A percentile compares a stretch with the other conserved stretches of the same genome.
Evolutionary conservation across 2,329 filamentous ascomycete genomes (phyloP).

Genomic region (Aspergillus costaricaensis): DNA sequence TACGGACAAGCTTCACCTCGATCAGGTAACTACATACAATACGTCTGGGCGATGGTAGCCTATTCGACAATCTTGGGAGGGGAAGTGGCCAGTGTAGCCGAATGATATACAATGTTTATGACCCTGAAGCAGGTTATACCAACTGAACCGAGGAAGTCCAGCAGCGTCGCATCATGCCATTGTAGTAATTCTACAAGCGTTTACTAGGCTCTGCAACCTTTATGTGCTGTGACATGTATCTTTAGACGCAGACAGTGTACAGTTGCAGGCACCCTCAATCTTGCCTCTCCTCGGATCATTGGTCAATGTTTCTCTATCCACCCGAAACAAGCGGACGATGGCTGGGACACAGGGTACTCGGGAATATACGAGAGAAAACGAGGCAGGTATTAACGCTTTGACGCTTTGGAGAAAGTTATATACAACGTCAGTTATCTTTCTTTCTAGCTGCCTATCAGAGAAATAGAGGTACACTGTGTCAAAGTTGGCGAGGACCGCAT

Average conservation of each 20-base stretch:
- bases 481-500: slow-evolving; percentile 15
- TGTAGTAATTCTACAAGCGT: not conserved
- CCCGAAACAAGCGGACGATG: not conserved
- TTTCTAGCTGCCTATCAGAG: slow-evolving; percentile 28
- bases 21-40: not conserved
- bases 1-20: too few species aligned
- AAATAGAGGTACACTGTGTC: slow-evolving; percentile 39
- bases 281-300: too few species aligned
- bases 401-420: slow-evolving; percentile 37
- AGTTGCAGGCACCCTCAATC: too few species aligned
- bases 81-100: not conserved
- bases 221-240: too few species aligned
- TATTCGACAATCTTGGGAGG: not conserved
- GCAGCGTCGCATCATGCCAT: not conserved
- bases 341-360: not conserved
- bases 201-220: not conserved
- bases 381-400: slow-evolving; percentile 34
- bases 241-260: too few species aligned
- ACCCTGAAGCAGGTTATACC: not conserved
- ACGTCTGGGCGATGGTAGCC: not conserved
- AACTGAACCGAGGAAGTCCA: not conserved
- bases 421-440: slow-evolving; percentile 38
- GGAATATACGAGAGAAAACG: slow-evolving; percentile 12
- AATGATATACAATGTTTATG: not conserved
- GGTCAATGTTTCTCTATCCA: too few species aligned